These are phyloP conservation scores for Dissoconium aciculare DNA, from an alignment of 2,329 filamentous ascomycete species.

Conservation along the genomic window DNA sequence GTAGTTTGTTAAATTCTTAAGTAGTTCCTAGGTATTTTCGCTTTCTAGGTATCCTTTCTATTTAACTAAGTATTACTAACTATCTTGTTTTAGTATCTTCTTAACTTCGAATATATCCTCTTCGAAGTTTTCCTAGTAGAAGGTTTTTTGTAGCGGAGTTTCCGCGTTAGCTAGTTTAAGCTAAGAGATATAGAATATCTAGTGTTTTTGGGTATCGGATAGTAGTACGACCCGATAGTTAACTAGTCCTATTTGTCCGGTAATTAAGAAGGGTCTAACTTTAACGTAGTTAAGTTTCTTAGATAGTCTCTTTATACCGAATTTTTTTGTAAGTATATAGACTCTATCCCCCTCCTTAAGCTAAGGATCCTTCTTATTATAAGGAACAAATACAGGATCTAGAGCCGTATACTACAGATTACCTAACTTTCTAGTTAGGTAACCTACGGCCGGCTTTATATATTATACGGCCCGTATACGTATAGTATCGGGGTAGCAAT, in stretches of 20 bases:
- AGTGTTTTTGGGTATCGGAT: not conserved
- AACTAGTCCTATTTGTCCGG: not conserved
- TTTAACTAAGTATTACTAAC: conserved; percentile 1
- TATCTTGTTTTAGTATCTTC: not conserved
- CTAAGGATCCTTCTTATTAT: conserved; percentile 1
- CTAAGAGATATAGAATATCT: conserved; percentile 1
- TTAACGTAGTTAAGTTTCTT: conserved; percentile 1
- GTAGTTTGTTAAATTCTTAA: not conserved
- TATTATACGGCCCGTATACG: no score
- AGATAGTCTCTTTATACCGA: not conserved
- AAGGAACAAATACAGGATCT: no score
- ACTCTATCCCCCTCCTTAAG: conserved; percentile 1
- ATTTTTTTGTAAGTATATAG: not conserved
- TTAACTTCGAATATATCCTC: not conserved
- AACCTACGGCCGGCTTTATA: no score
- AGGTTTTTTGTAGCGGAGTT: not conserved
- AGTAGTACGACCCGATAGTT: not conserved
- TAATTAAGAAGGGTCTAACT: conserved; percentile 1
- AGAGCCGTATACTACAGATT: no score
- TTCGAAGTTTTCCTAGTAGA: conserved; percentile 1
- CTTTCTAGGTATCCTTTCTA: not conserved
- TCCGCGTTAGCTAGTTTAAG: not conserved
- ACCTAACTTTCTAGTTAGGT: no score
- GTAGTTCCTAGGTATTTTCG: conserved; percentile 1
- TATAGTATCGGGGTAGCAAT: no score